phyloP scores from a whole-genome alignment of 805 yeast species.

The Candida ovalis region DNA sequence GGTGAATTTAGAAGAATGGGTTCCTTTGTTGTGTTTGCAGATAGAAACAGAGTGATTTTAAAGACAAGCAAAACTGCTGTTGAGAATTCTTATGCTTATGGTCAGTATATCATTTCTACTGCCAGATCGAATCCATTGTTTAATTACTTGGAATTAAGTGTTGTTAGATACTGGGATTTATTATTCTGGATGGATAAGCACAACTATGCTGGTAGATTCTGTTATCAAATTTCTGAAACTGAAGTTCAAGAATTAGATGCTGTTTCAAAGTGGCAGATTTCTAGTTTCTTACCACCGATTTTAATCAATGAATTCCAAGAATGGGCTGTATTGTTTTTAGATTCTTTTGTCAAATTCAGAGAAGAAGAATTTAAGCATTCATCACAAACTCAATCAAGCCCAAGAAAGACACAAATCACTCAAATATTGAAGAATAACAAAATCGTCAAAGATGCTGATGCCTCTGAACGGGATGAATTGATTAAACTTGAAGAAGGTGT shows the following conservation, averaged over 20 bases:
- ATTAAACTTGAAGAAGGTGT: constrained; percentile 39
- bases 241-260: constrained; percentile 46
- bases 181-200: constrained; percentile 92
- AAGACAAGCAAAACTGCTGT: constrained; percentile 74
- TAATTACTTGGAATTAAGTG: constrained; percentile 70
- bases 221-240: constrained; percentile 41
- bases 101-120: constrained; percentile 76
- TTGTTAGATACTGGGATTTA: constrained; percentile 86
- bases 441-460: constrained; percentile 12
- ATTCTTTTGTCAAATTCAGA: constrained; percentile 58
- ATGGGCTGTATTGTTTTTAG: constrained; percentile 78
- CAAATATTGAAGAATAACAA: constrained; percentile 46
- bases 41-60: constrained; percentile 67
- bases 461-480: constrained; percentile 11
- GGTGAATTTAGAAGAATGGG: constrained; percentile 79
- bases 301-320: constrained; percentile 81
- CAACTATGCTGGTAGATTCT: constrained; percentile 75
- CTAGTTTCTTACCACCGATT: constrained; percentile 66
- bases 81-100: constrained; percentile 86
- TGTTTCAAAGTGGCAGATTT: constrained; percentile 73
- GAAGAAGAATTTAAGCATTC: constrained; percentile 27
- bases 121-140: constrained; percentile 79
- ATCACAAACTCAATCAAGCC: constrained; percentile 38
- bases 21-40: constrained; percentile 76
- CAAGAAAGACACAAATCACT: constrained; percentile 66